phyloP scores from a whole-genome alignment of 2,329 filamentous ascomycete species.

The Pestalotiopsis sp. region DNA sequence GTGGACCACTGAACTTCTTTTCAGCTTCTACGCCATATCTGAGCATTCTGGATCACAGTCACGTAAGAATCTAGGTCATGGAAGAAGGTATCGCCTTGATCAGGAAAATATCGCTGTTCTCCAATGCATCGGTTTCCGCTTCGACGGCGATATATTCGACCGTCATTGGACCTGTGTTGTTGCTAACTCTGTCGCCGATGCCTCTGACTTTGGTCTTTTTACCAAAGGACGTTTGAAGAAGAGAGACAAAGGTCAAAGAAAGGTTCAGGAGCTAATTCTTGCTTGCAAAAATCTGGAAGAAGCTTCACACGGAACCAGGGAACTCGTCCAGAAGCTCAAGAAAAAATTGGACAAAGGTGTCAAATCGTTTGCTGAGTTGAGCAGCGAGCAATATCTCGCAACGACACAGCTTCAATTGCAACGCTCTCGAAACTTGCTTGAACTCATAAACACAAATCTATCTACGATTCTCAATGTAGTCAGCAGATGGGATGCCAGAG shows the following conservation, averaged over 20 bases:
- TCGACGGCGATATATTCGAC: conserved; percentile 35
- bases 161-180: conserved; percentile 35
- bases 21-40: conserved; percentile 28
- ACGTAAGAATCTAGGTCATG: too few species aligned
- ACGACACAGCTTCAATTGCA: conserved; percentile 18
- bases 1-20: conserved; percentile 34
- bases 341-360: background rate
- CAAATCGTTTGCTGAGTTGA: conserved; percentile 1
- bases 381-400: conserved; percentile 14
- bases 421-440: conserved; percentile 21
- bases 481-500: conserved; percentile 28
- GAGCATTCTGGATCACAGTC: too few species aligned
- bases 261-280: conserved; percentile 31
- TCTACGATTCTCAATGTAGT: conserved; percentile 21
- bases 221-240: background rate
- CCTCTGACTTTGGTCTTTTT: background rate
- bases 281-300: conserved; percentile 20
- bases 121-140: conserved; percentile 26
- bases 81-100: too few species aligned
- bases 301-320: conserved; percentile 13
- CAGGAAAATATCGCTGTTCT: background rate
- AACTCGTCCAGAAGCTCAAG: conserved; percentile 10
- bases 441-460: conserved; percentile 24
- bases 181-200: conserved; percentile 19
- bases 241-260: conserved; percentile 28